Percentiles rank a stretch among this genome's conserved stretches.
Evolutionary conservation across 345 rosid species (phyloP).

Genomic region (Anastatica hierochuntica): DNA sequence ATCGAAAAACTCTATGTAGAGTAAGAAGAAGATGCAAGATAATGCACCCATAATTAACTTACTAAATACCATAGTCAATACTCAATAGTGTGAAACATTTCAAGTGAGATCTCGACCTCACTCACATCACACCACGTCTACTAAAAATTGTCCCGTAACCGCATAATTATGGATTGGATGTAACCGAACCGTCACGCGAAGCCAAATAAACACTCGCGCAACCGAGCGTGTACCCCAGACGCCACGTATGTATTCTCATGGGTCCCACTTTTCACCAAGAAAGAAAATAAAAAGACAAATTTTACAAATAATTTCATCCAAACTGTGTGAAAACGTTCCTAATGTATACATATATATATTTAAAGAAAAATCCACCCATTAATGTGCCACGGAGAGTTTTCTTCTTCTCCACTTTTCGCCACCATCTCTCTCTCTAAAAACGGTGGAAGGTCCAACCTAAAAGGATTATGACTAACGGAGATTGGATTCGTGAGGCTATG

Average conservation of each 20-base stretch:
- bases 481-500: constrained; percentile 56
- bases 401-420: constrained; percentile 27
- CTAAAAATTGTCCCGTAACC: neutral
- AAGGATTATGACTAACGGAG: constrained; percentile 43
- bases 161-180: neutral
- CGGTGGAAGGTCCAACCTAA: constrained; percentile 5
- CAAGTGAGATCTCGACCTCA: too few relatives aligned
- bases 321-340: constrained; percentile 21
- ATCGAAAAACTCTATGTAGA: too few relatives aligned
- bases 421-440: constrained; percentile 5
- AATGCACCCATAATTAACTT: too few relatives aligned
- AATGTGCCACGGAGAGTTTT: constrained; percentile 27
- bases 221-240: neutral
- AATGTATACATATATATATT: neutral
- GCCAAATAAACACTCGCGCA: neutral
- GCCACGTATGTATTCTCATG: constrained; percentile 24
- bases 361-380: too few relatives aligned
- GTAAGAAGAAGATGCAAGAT: too few relatives aligned
- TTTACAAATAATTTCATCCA: neutral
- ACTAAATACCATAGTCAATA: too few relatives aligned
- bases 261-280: constrained; percentile 22
- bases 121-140: too few relatives aligned
- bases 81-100: too few relatives aligned
- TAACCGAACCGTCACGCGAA: constrained; percentile 21
- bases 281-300: constrained; percentile 1